These are phyloP conservation scores for Thyridium curvatum DNA, from an alignment of 2,329 filamentous ascomycete genomes.

Conservation along the genomic window DNA sequence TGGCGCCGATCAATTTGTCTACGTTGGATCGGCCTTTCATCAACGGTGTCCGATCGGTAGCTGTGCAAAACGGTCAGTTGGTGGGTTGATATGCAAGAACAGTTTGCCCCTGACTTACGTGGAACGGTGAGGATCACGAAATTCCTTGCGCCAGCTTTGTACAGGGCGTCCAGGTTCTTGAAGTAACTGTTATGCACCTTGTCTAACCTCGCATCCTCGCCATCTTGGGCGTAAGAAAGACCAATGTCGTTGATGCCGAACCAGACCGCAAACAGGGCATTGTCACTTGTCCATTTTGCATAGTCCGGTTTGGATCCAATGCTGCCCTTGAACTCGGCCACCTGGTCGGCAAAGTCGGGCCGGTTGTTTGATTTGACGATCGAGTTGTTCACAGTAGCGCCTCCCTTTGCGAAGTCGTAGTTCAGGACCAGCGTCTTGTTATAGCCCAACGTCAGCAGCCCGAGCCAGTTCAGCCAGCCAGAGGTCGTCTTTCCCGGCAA, in stretches of 20 bases:
- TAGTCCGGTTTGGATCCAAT: slow-evolving; percentile 5
- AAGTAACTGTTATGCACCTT: slow-evolving; percentile 38
- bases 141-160: slow-evolving; percentile 35
- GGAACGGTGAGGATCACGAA: slow-evolving; percentile 43
- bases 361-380: slow-evolving; percentile 43
- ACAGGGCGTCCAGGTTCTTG: slow-evolving; percentile 32
- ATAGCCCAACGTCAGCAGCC: slow-evolving; percentile 31
- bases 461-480: slow-evolving; percentile 43
- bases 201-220: slow-evolving; percentile 17
- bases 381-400: slow-evolving; percentile 40
- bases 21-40: slow-evolving; percentile 4
- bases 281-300: slow-evolving; percentile 29
- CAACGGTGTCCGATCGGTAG: slow-evolving; percentile 4
- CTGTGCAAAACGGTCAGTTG: background rate
- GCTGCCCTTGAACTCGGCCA: slow-evolving; percentile 27
- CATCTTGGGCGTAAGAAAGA: slow-evolving; percentile 41
- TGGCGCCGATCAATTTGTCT: slow-evolving; percentile 3
- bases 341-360: slow-evolving; percentile 45
- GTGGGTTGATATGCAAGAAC: too few species aligned
- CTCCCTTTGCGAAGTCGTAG: slow-evolving; percentile 45
- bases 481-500: slow-evolving; percentile 40
- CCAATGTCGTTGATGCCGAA: slow-evolving; percentile 53
- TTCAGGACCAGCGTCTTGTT: slow-evolving; percentile 33
- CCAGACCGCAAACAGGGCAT: slow-evolving; percentile 40
- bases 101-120: slow-evolving; percentile 15